Conservation (phyloP, 768 basidiomycete genomes). For the Rhodosporidiobolus sp. region DNA sequence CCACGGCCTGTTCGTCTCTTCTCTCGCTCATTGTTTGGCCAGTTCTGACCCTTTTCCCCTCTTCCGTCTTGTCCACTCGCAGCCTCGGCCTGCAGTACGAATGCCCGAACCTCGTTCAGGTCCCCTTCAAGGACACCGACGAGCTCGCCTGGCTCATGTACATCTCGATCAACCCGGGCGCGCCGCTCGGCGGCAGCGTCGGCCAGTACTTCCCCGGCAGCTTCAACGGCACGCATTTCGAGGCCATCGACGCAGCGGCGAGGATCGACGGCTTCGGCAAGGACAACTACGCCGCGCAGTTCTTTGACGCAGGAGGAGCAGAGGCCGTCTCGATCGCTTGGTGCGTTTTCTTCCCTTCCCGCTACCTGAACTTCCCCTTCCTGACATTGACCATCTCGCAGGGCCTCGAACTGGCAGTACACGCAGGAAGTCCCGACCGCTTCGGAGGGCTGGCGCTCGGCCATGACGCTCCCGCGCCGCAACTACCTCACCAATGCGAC, state of each 20-base stretch:
- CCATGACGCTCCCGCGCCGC: constrained; percentile 11
- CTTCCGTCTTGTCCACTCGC: not conserved
- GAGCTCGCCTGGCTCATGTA: not conserved
- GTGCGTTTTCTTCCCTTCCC: not conserved
- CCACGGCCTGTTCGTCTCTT: constrained; percentile 39
- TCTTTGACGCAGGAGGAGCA: constrained; percentile 33
- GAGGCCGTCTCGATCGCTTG: not conserved
- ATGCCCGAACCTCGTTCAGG: constrained; percentile 28
- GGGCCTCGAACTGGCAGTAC: constrained; percentile 15
- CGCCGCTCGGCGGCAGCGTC: constrained; percentile 39
- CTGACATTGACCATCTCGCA: not conserved
- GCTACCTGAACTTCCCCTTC: not conserved
- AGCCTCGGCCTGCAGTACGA: constrained; percentile 17
- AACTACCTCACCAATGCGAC: constrained; percentile 5
- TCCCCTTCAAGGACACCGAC: not conserved
- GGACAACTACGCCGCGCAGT: constrained; percentile 46
- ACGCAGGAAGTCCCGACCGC: constrained; percentile 14
- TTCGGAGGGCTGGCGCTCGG: constrained; percentile 11
- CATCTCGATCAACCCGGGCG: constrained; percentile 11
- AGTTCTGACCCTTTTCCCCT: not conserved
- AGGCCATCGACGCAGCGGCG: constrained; percentile 33
- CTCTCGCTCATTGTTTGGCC: not conserved
- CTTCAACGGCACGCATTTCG: constrained; percentile 45
- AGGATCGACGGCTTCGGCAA: constrained; percentile 42
- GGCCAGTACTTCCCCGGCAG: constrained; percentile 42